phyloP scores from a whole-genome alignment of 176 grass and related monocot genomes.

The Urochloa ruziziensis region DNA sequence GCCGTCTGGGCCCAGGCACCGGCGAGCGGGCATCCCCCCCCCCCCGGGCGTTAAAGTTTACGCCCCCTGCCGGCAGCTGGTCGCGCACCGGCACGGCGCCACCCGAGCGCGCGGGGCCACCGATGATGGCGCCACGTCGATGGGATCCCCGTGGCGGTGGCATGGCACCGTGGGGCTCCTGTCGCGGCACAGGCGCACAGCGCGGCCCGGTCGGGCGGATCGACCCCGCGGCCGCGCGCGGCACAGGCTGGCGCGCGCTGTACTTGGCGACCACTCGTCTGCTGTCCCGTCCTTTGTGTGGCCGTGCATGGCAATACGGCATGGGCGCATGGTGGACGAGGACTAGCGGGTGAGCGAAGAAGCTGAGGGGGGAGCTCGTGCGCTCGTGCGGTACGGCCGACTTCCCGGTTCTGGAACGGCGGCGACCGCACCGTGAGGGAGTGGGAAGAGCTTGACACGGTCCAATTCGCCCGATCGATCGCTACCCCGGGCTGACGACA shows the following conservation, averaged over 20 bases:
- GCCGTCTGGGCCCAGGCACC: neutral
- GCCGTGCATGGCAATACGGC: neutral
- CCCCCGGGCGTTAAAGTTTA: neutral
- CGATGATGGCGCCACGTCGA: neutral
- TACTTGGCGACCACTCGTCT: neutral
- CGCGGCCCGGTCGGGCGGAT: too few species aligned
- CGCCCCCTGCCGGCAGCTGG: neutral
- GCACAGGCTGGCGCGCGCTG: conserved; percentile 9
- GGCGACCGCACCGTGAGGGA: neutral
- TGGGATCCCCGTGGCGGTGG: neutral
- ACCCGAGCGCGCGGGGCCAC: neutral
- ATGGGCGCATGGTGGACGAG: neutral
- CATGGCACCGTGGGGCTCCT: neutral
- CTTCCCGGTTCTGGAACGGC: neutral
- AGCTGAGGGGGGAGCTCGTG: too few species aligned
- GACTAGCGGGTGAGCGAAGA: too few species aligned
- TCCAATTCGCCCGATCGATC: neutral
- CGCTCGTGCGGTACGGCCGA: neutral
- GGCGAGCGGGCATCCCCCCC: neutral
- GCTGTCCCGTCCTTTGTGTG: neutral
- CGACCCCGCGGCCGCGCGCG: too few species aligned
- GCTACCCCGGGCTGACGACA: neutral
- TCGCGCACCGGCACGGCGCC: conserved; percentile 3
- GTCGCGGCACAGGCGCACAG: neutral
- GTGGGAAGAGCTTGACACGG: neutral